Conservation (phyloP, 805 yeast species). For the Ogataea methylovora region DNA sequence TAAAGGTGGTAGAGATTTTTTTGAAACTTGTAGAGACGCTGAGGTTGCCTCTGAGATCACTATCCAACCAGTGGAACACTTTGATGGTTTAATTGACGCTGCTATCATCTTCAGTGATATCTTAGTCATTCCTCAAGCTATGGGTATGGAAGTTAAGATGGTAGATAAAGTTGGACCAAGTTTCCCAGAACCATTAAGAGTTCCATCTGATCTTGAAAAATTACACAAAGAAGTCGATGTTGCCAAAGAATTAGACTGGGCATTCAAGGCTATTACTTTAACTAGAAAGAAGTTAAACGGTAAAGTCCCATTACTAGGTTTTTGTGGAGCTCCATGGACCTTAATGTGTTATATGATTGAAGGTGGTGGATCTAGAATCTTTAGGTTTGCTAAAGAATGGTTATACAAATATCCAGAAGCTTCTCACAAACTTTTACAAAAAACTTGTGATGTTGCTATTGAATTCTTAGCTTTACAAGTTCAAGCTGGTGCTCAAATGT, state of each 20-base stretch:
- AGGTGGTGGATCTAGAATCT: constrained; percentile 92
- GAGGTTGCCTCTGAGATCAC: constrained; percentile 92
- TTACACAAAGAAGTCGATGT: constrained; percentile 59
- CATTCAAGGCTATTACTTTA: constrained; percentile 83
- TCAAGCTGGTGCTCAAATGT: constrained; percentile 95
- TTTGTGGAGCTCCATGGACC: constrained; percentile 98
- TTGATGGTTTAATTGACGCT: constrained; percentile 85
- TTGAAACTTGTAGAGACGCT: constrained; percentile 91
- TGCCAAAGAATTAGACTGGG: constrained; percentile 80
- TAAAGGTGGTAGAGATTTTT: constrained; percentile 80
- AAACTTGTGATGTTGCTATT: constrained; percentile 78
- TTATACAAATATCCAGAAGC: constrained; percentile 71
- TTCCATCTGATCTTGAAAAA: constrained; percentile 56
- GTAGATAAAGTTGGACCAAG: constrained; percentile 92
- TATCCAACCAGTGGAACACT: constrained; percentile 90
- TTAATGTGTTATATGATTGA: constrained; percentile 94
- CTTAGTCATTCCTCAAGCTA: constrained; percentile 93
- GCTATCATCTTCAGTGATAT: constrained; percentile 96
- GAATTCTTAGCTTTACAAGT: constrained; percentile 94
- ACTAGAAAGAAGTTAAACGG: constrained; percentile 86
- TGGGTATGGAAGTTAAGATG: constrained; percentile 95
- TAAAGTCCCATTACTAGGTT: constrained; percentile 89
- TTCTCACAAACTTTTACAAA: constrained; percentile 63
- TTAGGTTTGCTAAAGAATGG: constrained; percentile 90
- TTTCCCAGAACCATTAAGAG: constrained; percentile 81